phyloP scores from a whole-genome alignment of 306 rosid genomes.

The Fagus crenata region DNA sequence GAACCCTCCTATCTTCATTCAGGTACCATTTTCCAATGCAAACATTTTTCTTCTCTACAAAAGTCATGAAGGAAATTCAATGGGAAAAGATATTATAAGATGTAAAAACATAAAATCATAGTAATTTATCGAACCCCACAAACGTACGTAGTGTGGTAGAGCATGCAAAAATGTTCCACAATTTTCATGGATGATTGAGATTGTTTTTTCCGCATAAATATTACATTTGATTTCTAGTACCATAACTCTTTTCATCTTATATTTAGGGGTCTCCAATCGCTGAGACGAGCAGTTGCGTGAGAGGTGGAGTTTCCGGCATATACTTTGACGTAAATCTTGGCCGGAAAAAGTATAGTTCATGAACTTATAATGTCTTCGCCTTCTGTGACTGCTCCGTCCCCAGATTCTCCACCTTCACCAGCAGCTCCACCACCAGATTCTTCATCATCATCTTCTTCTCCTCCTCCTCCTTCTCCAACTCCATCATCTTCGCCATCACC shows the following conservation, averaged over 20 bases:
- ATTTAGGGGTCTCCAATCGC: conserved; percentile 42
- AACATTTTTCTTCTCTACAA: neutral
- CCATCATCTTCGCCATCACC: conserved; percentile 22
- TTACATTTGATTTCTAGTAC: neutral
- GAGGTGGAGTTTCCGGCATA: conserved; percentile 49
- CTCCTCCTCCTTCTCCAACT: conserved; percentile 18
- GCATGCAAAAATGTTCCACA: too few species aligned
- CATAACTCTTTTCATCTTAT: neutral
- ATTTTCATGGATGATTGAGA: too few species aligned
- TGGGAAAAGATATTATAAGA: neutral
- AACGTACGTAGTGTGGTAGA: neutral
- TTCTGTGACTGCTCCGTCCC: conserved; percentile 32
- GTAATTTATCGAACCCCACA: neutral
- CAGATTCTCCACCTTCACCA: conserved; percentile 7
- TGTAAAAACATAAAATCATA: neutral
- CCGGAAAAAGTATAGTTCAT: conserved; percentile 36
- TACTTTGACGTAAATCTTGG: conserved; percentile 28
- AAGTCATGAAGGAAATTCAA: neutral
- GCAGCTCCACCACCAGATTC: conserved; percentile 13
- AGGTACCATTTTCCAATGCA: conserved; percentile 46
- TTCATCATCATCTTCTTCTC: neutral
- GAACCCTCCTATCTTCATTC: conserved; percentile 37
- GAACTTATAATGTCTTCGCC: conserved; percentile 48
- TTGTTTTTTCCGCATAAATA: too few species aligned
- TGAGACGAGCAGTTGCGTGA: conserved; percentile 32